Conservation (phyloP, 495 filamentous ascomycete species). For the Tuber indicum region DNA sequence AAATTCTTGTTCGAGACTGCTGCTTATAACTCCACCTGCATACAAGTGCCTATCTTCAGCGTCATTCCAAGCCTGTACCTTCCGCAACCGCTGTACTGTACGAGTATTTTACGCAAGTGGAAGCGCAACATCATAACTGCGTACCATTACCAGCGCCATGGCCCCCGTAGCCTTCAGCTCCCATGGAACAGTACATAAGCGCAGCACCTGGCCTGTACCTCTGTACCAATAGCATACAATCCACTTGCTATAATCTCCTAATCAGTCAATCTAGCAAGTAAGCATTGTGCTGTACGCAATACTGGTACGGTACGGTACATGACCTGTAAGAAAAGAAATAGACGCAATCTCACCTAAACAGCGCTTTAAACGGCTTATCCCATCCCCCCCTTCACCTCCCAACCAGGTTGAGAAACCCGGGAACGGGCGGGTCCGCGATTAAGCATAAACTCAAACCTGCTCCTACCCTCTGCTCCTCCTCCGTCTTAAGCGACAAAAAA, state of each 20-base stretch:
- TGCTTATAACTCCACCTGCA: not conserved
- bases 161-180: not conserved
- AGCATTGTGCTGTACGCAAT: not conserved
- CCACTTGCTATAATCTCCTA: not conserved
- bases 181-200: not conserved
- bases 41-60: not conserved
- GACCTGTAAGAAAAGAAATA: not conserved
- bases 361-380: not conserved
- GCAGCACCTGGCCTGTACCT: not conserved
- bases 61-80: not conserved
- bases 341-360: not conserved
- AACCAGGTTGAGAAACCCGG: not conserved
- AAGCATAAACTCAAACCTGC: not conserved
- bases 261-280: not conserved
- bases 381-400: not conserved
- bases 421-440: not conserved
- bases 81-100: not conserved
- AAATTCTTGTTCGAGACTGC: not conserved
- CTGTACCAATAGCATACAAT: not conserved
- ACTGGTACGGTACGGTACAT: not conserved
- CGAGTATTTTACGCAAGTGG: not conserved
- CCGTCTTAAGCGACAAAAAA: not conserved
- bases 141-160: not conserved
- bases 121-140: not conserved
- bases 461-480: not conserved